Conservation (phyloP, 1,284 basidiomycete species). For the Ganoderma resinaceum region DNA sequence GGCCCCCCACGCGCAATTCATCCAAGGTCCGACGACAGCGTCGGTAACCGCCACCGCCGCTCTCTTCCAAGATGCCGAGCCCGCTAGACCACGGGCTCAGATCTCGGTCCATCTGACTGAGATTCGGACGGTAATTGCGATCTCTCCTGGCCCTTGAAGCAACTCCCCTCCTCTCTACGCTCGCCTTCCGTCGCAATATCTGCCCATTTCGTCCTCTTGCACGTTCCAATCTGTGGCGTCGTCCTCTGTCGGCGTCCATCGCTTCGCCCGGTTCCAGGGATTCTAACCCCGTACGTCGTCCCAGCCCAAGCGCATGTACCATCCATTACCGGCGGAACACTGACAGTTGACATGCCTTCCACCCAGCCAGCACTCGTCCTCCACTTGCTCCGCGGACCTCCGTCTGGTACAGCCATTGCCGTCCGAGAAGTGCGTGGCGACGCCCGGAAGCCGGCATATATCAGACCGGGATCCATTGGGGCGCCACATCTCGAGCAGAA, state of each 20-base stretch:
- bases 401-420: neutral
- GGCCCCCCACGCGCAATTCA: neutral
- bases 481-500: neutral
- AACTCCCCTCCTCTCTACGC: neutral
- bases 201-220: neutral
- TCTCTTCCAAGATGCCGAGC: slow-evolving; percentile 3
- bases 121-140: slow-evolving; percentile 10
- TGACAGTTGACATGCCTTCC: slow-evolving; percentile 1
- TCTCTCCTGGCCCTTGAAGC: neutral
- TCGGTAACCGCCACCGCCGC: slow-evolving; percentile 6
- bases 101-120: slow-evolving; percentile 12
- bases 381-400: slow-evolving; percentile 1
- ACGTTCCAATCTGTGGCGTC: neutral
- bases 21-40: slow-evolving; percentile 4
- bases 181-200: slow-evolving; percentile 3
- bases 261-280: slow-evolving; percentile 7
- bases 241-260: slow-evolving; percentile 4
- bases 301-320: neutral
- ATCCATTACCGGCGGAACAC: neutral
- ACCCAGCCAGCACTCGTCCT: neutral
- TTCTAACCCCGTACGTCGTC: neutral
- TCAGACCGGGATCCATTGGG: slow-evolving; percentile 8
- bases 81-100: neutral
- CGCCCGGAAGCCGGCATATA: slow-evolving; percentile 14
- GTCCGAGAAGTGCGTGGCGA: slow-evolving; percentile 5